These are phyloP conservation scores for barley (Hordeum vulgare) DNA, from an alignment of 176 grass and related monocot genomes.

Conservation along the genomic window DNA sequence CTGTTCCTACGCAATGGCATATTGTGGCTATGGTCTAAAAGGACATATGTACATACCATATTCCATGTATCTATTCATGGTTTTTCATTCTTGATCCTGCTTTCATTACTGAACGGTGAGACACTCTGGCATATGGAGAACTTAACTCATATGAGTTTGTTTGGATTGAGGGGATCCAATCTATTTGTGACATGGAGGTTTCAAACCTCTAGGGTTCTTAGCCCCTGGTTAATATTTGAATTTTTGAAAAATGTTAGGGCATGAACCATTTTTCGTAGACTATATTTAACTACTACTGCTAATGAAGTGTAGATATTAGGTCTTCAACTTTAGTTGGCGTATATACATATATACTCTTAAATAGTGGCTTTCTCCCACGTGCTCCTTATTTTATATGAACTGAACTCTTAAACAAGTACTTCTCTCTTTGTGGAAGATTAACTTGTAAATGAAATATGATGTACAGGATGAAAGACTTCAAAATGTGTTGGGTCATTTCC, in stretches of 20 bases:
- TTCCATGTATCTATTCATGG: background rate
- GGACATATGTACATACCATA: background rate
- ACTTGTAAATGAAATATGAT: conserved; percentile 14
- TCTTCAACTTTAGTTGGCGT: background rate
- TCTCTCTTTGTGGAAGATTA: background rate
- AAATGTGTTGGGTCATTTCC: conserved; percentile 58
- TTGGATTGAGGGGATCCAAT: conserved; percentile 13
- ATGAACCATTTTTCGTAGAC: conserved; percentile 8
- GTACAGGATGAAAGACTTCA: conserved; percentile 63
- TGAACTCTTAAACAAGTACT: background rate
- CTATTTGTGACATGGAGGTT: conserved; percentile 1
- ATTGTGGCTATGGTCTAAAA: conserved; percentile 2
- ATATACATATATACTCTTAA: background rate
- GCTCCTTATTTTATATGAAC: background rate
- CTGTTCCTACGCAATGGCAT: background rate
- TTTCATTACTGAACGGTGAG: background rate
- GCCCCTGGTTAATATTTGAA: background rate
- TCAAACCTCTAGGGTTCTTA: background rate
- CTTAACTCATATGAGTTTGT: background rate
- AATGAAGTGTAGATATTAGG: background rate
- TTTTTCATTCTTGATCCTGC: background rate
- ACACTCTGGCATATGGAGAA: background rate
- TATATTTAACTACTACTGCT: conserved; percentile 7
- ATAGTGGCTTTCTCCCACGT: background rate
- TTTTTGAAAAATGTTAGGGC: background rate